phyloP scores from a whole-genome alignment of 495 filamentous ascomycete species.

The Cudoniella acicularis region DNA sequence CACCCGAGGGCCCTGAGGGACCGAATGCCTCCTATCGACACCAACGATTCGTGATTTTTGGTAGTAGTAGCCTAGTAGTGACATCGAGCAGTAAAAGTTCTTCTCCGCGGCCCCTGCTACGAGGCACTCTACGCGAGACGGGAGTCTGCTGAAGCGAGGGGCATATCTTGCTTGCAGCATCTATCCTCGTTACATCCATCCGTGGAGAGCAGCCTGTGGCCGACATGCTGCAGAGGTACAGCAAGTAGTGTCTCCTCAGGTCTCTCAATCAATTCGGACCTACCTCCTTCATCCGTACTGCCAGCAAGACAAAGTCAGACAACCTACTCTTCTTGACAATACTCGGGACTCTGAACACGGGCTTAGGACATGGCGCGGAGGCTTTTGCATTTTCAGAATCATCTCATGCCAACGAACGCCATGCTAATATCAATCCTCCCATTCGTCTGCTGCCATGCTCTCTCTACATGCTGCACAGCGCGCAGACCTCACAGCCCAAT shows the following conservation, averaged over 20 bases:
- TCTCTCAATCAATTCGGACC: neutral
- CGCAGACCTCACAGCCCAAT: neutral
- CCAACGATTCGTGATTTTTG: too few species aligned
- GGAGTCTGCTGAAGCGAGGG: neutral
- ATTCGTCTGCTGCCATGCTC: neutral
- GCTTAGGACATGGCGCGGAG: neutral
- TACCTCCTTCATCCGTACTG: slow-evolving; percentile 18
- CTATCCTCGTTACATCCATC: neutral
- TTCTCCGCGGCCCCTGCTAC: neutral
- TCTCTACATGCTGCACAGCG: neutral
- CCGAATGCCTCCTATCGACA: too few species aligned
- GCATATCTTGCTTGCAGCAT: neutral
- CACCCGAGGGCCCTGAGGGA: too few species aligned
- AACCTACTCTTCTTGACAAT: slow-evolving; percentile 25
- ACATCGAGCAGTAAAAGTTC: too few species aligned
- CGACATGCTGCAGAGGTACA: neutral
- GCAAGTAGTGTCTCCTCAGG: neutral
- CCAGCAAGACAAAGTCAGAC: slow-evolving; percentile 26
- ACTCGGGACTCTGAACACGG: too few species aligned
- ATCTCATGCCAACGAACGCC: slow-evolving; percentile 6
- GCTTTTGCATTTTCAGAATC: neutral
- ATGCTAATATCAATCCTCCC: neutral
- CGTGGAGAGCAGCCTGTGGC: neutral
- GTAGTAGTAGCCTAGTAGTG: neutral
- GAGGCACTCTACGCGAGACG: neutral